Conservation (phyloP, 257 asterid genomes). For the Solanum okadae region DNA sequence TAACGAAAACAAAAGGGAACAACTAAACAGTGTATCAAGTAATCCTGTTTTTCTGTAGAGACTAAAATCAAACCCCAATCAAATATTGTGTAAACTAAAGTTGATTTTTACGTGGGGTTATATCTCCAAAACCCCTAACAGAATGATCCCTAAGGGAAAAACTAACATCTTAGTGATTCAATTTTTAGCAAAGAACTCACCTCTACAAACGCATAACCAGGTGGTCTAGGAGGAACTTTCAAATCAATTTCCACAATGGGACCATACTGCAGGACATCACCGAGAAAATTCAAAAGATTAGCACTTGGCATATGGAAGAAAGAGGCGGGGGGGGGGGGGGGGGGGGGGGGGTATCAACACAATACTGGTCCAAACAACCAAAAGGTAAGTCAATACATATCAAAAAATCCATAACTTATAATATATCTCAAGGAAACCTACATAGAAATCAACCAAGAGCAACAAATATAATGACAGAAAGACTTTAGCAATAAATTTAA, state of each 20-base stretch:
- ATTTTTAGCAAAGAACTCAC: slow-evolving; percentile 22
- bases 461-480: not conserved
- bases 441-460: not conserved
- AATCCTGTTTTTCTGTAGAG: not conserved
- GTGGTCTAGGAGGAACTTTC: slow-evolving; percentile 87
- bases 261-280: slow-evolving; percentile 51
- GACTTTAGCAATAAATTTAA: not conserved
- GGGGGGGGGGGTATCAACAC: not conserved
- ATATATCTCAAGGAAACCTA: not conserved
- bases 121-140: not conserved
- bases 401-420: not conserved
- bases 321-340: not conserved
- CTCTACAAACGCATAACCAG: slow-evolving; percentile 89
- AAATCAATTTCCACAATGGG: slow-evolving; percentile 59
- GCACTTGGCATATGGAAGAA: not conserved
- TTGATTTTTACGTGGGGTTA: not conserved
- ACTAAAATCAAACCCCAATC: not conserved
- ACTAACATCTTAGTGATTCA: not conserved
- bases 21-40: not conserved
- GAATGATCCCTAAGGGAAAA: not conserved
- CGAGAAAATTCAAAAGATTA: not conserved
- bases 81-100: not conserved
- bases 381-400: not conserved
- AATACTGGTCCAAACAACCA: not conserved
- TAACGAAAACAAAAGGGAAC: not conserved